A percentile compares a stretch with the other conserved stretches of the same genome.
These are phyloP conservation scores for Phytopythium cucurbitacearum DNA, from an alignment of 352 stramenopile species.

Conservation along the genomic window DNA sequence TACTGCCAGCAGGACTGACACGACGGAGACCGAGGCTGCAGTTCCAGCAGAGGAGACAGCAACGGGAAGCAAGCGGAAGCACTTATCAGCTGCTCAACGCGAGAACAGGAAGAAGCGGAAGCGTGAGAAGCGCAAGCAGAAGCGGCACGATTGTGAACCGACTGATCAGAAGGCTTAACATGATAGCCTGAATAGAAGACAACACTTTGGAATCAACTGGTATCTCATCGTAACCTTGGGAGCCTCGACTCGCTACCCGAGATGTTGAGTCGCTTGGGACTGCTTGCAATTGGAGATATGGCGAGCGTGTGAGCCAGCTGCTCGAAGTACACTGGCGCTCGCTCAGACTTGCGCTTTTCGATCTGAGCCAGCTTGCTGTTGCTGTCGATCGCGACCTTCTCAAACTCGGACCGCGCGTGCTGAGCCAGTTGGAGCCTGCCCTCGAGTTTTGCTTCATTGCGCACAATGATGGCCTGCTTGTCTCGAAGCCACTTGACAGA, in stretches of 20 bases:
- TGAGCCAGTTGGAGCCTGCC: slow-evolving; percentile 24
- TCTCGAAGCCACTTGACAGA: slow-evolving; percentile 41
- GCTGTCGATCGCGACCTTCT: slow-evolving; percentile 36
- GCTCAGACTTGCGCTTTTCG: slow-evolving; percentile 39
- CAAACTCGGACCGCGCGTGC: slow-evolving; percentile 38
- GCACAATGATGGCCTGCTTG: slow-evolving; percentile 22
- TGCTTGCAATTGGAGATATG: not conserved
- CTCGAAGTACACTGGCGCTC: slow-evolving; percentile 43
- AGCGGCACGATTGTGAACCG: slow-evolving; percentile 7
- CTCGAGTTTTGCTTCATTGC: slow-evolving; percentile 17
- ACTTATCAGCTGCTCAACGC: slow-evolving; percentile 54
- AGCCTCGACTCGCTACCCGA: not conserved
- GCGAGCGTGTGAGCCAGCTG: slow-evolving; percentile 17
- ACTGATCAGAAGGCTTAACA: no score
- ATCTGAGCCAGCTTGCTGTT: slow-evolving; percentile 51
- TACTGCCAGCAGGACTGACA: slow-evolving; percentile 3
- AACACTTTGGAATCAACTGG: not conserved
- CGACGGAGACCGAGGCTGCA: not conserved
- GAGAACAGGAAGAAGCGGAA: slow-evolving; percentile 77
- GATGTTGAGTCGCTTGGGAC: not conserved
- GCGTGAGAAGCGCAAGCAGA: slow-evolving; percentile 54
- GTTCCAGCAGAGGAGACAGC: not conserved
- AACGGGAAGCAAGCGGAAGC: slow-evolving; percentile 54
- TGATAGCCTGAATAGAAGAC: no score
- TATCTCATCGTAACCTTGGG: not conserved